Conservation (phyloP, 306 rosid species). For the Castanospermum australe region DNA sequence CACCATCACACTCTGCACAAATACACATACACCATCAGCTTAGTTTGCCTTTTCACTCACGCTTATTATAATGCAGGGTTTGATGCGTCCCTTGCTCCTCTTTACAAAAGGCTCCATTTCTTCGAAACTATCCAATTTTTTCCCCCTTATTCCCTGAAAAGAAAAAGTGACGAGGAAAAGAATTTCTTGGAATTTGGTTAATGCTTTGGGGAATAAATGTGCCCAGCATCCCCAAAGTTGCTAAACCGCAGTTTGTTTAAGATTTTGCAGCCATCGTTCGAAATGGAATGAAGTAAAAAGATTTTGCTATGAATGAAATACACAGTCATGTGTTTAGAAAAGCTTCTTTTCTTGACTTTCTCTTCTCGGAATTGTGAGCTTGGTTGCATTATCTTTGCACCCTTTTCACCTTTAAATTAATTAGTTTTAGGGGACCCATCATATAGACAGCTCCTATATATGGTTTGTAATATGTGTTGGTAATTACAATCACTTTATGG, state of each 20-base stretch:
- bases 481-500: neutral
- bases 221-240: constrained; percentile 25
- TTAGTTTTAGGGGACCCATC: neutral
- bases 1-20: constrained; percentile 80
- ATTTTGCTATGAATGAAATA: constrained; percentile 15
- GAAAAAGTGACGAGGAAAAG: constrained; percentile 53
- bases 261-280: constrained; percentile 18
- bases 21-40: constrained; percentile 51
- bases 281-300: constrained; percentile 15
- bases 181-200: constrained; percentile 56
- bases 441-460: neutral
- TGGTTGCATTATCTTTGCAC: constrained; percentile 2
- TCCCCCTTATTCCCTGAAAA: constrained; percentile 28
- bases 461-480: neutral
- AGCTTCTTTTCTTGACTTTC: constrained; percentile 16
- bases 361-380: constrained; percentile 3
- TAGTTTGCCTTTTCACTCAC: constrained; percentile 68
- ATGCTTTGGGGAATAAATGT: constrained; percentile 26
- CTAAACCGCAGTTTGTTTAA: constrained; percentile 15
- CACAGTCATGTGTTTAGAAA: neutral
- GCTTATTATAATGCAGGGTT: constrained; percentile 50
- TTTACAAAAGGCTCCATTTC: constrained; percentile 60
- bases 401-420: neutral
- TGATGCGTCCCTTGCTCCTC: constrained; percentile 42
- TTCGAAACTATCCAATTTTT: constrained; percentile 43